These are phyloP conservation scores for Macrocystidia cucumis DNA, from an alignment of 1,284 basidiomycete genomes.

Conservation along the genomic window DNA sequence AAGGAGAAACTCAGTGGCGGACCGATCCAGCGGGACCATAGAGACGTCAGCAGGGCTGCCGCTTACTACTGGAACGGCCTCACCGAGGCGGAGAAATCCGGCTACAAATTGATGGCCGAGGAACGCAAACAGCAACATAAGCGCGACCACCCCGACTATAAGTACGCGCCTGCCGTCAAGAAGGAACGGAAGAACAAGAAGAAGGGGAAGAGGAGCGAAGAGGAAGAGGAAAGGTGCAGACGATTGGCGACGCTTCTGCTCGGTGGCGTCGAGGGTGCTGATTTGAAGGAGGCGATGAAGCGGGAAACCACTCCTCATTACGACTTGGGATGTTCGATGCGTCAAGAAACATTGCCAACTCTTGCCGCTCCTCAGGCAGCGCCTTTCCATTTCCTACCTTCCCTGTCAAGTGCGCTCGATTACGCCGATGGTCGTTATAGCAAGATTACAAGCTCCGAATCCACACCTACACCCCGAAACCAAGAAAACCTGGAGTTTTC, in stretches of 20 bases:
- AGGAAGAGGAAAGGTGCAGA: slow-evolving; percentile 30
- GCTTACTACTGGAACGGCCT: slow-evolving; percentile 23
- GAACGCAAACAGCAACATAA: slow-evolving; percentile 42
- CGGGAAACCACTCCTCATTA: too few species aligned
- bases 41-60: slow-evolving; percentile 43
- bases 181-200: slow-evolving; percentile 18
- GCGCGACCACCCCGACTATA: slow-evolving; percentile 45
- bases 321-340: too few species aligned
- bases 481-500: too few species aligned
- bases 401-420: too few species aligned
- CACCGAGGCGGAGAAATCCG: slow-evolving; percentile 18
- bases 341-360: too few species aligned
- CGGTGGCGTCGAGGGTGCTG: slow-evolving; percentile 29
- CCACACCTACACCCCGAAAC: too few species aligned
- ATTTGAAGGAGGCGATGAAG: slow-evolving; percentile 17
- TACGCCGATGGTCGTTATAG: too few species aligned
- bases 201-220: slow-evolving; percentile 17
- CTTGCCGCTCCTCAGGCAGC: too few species aligned
- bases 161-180: slow-evolving; percentile 32
- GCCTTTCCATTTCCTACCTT: too few species aligned
- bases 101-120: slow-evolving; percentile 42
- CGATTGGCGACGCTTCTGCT: slow-evolving; percentile 34
- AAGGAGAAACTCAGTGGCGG: slow-evolving; percentile 29
- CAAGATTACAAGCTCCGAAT: too few species aligned
- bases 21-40: slow-evolving; percentile 37